Conservation (phyloP, 805 yeast genomes). For the Nakazawaea sp. region DNA sequence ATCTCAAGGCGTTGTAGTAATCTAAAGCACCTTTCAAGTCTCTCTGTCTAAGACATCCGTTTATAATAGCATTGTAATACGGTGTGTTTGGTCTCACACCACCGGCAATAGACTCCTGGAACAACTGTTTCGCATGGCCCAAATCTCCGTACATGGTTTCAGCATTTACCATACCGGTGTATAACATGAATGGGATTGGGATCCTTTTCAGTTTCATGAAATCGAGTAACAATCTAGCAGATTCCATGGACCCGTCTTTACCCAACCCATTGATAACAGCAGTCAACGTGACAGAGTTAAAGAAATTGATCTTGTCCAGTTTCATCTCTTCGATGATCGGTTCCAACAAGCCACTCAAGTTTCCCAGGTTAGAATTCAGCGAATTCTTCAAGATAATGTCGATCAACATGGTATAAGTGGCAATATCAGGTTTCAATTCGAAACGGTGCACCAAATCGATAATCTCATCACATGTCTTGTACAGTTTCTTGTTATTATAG, state of each 20-base stretch:
- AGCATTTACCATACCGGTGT: constrained; percentile 39
- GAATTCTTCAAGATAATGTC: constrained; percentile 47
- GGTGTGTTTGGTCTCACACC: constrained; percentile 29
- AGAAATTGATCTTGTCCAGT: constrained; percentile 25
- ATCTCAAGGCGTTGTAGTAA: constrained; percentile 30
- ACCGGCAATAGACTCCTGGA: constrained; percentile 25
- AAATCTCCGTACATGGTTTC: constrained; percentile 38
- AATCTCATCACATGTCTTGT: constrained; percentile 34
- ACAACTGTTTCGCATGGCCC: constrained; percentile 33
- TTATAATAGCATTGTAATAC: constrained; percentile 39
- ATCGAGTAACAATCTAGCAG: constrained; percentile 46
- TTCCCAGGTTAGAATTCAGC: constrained; percentile 22
- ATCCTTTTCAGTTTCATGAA: constrained; percentile 27
- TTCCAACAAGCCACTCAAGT: constrained; percentile 19
- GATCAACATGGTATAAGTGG: constrained; percentile 55
- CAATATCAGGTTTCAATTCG: constrained; percentile 46
- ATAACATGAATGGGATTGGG: constrained; percentile 27
- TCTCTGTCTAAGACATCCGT: constrained; percentile 37
- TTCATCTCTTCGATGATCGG: constrained; percentile 35
- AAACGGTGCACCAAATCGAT: constrained; percentile 15
- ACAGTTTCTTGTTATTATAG: constrained; percentile 32
- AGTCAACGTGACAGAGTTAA: constrained; percentile 40
- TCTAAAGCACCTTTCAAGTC: constrained; percentile 29
- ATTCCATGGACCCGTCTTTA: constrained; percentile 36
- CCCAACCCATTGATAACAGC: constrained; percentile 48